Evolutionary conservation across 2,329 filamentous ascomycete species (phyloP), one percentile per base, ranked within the genome.

Genomic region (Arthroderma uncinatum): DNA sequence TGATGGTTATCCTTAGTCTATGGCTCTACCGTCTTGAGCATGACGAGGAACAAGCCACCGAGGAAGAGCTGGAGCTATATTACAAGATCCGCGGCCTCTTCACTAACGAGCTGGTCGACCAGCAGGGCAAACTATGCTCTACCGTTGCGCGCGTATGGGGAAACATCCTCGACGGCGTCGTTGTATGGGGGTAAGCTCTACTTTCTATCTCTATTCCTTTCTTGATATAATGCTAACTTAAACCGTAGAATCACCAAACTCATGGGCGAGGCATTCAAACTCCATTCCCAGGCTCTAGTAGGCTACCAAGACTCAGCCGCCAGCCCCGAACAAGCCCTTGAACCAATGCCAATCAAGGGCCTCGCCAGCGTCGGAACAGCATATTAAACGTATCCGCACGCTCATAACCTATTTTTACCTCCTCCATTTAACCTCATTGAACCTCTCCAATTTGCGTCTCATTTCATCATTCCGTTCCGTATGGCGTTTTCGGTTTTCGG

Each of bases 1-100:
- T 97, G 64, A 95, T 98, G 83, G 93, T 97, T 71, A 93, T 96
- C 65, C 85, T 98, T 65, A 96, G 89, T 67, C 79, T 97, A 64
- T 98, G 93, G 93, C 85, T 98, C 66, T 97, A 96, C 78, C 90
- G 91, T 76, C 86, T 98, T 78, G 93, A 98, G 86, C 91, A 97
- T 77, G 93, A 98, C 78, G 91, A 95, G 63, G 92, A 97, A 76
- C 85, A 63, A 53, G 70, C 72, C 57, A 68, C 67, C 62, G 70
- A 74, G 64, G 70, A 69, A 34, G 72, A 74, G 61, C 52, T 74
- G 63, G 71, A 70, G 44, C 68, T 74, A 56, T 74, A 74, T 63
- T 73, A 72, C 77, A 95, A 94, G 76, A 80, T 97, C 60, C 87
- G 90, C 64, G 84, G 85, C 71, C 78, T 97, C 59, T 65, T 95